Evolutionary conservation across 495 filamentous ascomycete genomes (phyloP).

Genomic region (Aspergillus diversus): DNA sequence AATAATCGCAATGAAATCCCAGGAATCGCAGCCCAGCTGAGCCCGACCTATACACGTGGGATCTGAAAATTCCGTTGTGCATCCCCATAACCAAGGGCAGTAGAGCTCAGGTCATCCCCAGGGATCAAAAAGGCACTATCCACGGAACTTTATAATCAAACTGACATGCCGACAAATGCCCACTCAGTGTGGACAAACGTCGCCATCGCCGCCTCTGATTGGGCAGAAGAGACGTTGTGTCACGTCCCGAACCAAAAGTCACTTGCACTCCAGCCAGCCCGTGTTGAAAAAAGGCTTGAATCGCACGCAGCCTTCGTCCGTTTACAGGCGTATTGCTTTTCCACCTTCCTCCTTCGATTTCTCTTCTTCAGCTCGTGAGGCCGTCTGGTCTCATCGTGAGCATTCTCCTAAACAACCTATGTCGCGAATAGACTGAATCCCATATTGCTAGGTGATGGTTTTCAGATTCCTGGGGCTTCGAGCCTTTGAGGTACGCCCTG

Average conservation of each 20-base stretch:
- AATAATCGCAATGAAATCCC: too few relatives aligned
- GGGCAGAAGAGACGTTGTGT: neutral
- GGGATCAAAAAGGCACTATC: neutral
- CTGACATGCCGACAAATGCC: neutral
- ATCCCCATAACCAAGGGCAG: too few relatives aligned
- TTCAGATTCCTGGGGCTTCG: conserved; percentile 38
- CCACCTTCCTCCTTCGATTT: neutral
- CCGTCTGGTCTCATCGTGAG: neutral
- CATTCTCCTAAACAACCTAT: neutral
- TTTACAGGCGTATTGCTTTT: neutral
- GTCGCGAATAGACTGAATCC: neutral
- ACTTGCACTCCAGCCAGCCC: neutral
- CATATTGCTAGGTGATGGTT: conserved; percentile 13
- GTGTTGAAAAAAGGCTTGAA: neutral
- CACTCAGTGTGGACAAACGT: neutral
- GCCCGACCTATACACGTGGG: too few relatives aligned
- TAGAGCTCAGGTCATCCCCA: too few relatives aligned
- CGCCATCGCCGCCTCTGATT: neutral
- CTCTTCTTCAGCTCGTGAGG: conserved; percentile 3
- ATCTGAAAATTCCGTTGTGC: too few relatives aligned
- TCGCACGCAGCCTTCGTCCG: neutral
- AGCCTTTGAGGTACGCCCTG: conserved; percentile 49
- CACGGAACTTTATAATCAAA: conserved; percentile 9
- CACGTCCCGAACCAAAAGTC: neutral
- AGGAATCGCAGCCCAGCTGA: too few relatives aligned